These are phyloP conservation scores for Magnolia kwangsiensis DNA, from an alignment of 164 flowering plant genomes.

Conservation along the genomic window DNA sequence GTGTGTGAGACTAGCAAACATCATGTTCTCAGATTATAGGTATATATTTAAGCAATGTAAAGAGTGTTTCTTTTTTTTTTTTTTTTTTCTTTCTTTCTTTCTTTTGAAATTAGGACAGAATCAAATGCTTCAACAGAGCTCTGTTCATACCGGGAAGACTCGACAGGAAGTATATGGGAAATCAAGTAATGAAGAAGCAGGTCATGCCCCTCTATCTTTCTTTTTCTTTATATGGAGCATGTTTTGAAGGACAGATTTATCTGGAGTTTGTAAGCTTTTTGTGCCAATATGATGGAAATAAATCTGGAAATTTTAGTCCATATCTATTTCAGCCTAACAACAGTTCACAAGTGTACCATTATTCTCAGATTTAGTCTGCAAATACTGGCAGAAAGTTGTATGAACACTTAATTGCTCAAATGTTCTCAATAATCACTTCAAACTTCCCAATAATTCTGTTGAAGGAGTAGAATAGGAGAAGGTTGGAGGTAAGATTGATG, in stretches of 20 bases:
- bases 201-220: conserved; percentile 26
- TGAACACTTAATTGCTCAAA: no score
- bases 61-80: conserved; percentile 6
- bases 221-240: neutral
- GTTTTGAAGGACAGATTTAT: neutral
- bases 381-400: no score
- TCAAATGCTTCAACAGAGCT: conserved; percentile 37
- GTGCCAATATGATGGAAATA: neutral
- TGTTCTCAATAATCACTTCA: no score
- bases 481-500: no score
- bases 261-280: neutral
- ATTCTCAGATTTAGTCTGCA: no score
- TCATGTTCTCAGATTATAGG: neutral
- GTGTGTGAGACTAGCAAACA: no score
- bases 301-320: neutral
- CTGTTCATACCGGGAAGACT: conserved; percentile 17
- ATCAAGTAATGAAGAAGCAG: conserved; percentile 30
- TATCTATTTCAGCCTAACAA: neutral
- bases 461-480: no score
- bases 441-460: no score
- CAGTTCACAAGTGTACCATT: neutral
- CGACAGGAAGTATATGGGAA: conserved; percentile 15
- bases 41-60: neutral
- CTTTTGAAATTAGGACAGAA: conserved; percentile 62
- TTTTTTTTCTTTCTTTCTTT: no score